Percentiles rank a stretch among this genome's conserved stretches.
Evolutionary conservation across 2,329 filamentous ascomycete species (phyloP).

Genomic region (Sporothrix euskadiensis): DNA sequence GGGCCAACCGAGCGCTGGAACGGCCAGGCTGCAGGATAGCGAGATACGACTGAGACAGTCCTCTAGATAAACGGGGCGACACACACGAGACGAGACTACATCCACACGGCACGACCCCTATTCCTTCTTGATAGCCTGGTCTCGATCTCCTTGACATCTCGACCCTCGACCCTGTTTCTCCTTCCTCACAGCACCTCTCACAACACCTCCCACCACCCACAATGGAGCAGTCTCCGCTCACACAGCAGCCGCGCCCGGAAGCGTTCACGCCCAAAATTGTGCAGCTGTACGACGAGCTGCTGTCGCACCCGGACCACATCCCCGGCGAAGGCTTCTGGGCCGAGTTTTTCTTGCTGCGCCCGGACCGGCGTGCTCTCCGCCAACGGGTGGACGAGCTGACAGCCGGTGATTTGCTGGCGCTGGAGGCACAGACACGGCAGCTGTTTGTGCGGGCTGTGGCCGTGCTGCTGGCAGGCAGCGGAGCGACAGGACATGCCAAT

Average conservation of each 20-base stretch:
- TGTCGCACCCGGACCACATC: conserved; percentile 47
- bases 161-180: not conserved
- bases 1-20: no score
- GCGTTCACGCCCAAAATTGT: conserved; percentile 94
- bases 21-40: not conserved
- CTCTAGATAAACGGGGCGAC: not conserved
- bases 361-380: conserved; percentile 69
- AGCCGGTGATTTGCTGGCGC: conserved; percentile 72
- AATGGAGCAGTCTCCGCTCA: conserved; percentile 74
- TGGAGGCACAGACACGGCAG: conserved; percentile 76
- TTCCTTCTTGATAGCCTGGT: not conserved
- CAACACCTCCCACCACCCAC: not conserved
- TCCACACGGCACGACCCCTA: not conserved
- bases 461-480: conserved; percentile 18
- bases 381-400: conserved; percentile 68
- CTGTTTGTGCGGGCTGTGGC: conserved; percentile 74
- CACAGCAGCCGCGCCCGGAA: conserved; percentile 85
- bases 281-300: conserved; percentile 80
- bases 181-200: not conserved
- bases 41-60: not conserved
- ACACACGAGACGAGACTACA: not conserved
- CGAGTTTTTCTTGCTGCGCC: conserved; percentile 89
- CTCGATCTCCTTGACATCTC: not conserved
- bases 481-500: conserved; percentile 43
- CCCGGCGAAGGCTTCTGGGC: conserved; percentile 86